Evolutionary conservation across 106 monocot genomes (phyloP).

Genomic region (Chionographis japonica): DNA sequence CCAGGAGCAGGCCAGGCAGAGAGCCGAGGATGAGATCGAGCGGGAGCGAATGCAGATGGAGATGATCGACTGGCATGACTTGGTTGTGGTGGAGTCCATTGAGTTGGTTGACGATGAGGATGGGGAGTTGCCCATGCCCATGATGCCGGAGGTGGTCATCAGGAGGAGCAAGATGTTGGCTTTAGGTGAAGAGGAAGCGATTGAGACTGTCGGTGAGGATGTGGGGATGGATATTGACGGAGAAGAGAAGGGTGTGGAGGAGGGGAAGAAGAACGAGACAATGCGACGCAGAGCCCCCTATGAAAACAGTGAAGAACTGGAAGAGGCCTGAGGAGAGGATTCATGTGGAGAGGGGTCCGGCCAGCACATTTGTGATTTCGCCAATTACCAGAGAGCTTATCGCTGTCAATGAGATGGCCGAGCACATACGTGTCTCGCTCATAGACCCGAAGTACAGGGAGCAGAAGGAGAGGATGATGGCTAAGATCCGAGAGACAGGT

Average conservation of each 20-base stretch:
- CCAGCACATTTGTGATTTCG: constrained; percentile 77
- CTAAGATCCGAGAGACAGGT: constrained; percentile 92
- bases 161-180: constrained; percentile 65
- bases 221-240: constrained; percentile 99
- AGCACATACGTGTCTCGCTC: constrained; percentile 95
- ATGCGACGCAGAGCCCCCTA: constrained; percentile 69
- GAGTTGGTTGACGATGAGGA: constrained; percentile 97
- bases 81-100: constrained; percentile 92
- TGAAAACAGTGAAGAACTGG: constrained; percentile 99
- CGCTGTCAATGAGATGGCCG: constrained; percentile 94
- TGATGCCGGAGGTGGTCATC: constrained; percentile 86
- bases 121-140: constrained; percentile 70
- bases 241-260: constrained; percentile 41
- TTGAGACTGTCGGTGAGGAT: constrained; percentile 63
- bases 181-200: constrained; percentile 37
- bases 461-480: constrained; percentile 99
- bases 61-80: constrained; percentile 99
- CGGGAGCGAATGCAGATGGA: constrained; percentile 92
- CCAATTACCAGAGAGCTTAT: constrained; percentile 95
- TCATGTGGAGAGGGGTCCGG: constrained; percentile 72
- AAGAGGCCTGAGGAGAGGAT: constrained; percentile 91
- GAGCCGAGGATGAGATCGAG: constrained; percentile 97
- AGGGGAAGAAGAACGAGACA: constrained; percentile 30
- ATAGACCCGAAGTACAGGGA: constrained; percentile 99
- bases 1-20: constrained; percentile 92